These are phyloP conservation scores for Mucor racemosus DNA, from an alignment of 371 early-diverging fungal species.

Conservation along the genomic window DNA sequence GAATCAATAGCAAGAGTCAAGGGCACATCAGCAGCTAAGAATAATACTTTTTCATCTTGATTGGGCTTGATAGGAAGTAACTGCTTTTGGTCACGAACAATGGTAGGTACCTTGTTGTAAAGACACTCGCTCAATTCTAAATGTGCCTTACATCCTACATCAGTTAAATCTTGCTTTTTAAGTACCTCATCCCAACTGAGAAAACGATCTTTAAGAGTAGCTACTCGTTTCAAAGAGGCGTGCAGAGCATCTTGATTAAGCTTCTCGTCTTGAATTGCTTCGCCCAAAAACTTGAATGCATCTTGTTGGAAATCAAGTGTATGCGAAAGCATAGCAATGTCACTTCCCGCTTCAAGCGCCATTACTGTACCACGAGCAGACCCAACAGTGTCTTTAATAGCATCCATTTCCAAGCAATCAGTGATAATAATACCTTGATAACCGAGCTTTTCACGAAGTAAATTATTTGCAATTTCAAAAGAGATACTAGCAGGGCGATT, in stretches of 20 bases:
- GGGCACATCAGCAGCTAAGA: constrained; percentile 52
- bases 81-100: constrained; percentile 35
- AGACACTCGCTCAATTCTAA: constrained; percentile 31
- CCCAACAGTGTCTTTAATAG: constrained; percentile 50
- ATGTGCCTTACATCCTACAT: constrained; percentile 34
- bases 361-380: constrained; percentile 37
- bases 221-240: constrained; percentile 42
- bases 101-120: constrained; percentile 44
- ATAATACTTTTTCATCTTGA: constrained; percentile 28
- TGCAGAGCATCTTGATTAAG: constrained; percentile 20
- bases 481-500: constrained; percentile 41
- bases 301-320: constrained; percentile 39
- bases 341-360: constrained; percentile 54
- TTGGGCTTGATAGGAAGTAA: constrained; percentile 34
- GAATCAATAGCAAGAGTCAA: constrained; percentile 52
- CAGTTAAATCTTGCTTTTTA: constrained; percentile 10
- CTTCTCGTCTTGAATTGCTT: constrained; percentile 14
- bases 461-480: constrained; percentile 37
- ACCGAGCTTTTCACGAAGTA: constrained; percentile 38
- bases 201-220: constrained; percentile 40
- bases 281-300: constrained; percentile 30
- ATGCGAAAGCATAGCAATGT: constrained; percentile 57
- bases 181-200: constrained; percentile 36
- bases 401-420: constrained; percentile 60
- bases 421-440: constrained; percentile 56